phyloP scores from a whole-genome alignment of 1,139 yeast genomes.

The Diutina sp. region DNA sequence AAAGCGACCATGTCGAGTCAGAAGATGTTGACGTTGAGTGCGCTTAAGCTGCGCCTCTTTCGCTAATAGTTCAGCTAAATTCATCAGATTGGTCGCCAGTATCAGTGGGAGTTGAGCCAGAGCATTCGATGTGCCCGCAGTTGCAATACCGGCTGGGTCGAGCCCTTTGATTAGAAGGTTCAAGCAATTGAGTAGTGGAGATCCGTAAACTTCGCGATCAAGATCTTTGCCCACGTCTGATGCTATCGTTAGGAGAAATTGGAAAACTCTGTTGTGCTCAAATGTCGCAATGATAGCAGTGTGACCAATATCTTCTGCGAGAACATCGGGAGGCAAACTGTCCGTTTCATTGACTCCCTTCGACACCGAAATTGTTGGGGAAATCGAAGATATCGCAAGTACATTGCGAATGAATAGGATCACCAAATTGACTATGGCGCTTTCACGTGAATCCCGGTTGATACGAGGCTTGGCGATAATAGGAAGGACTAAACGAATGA shows the following conservation, averaged over 20 bases:
- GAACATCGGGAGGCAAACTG: slow-evolving; percentile 42
- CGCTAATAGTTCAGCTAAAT: slow-evolving; percentile 40
- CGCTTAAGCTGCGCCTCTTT: slow-evolving; percentile 45
- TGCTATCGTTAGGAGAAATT: slow-evolving; percentile 55
- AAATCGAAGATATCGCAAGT: slow-evolving; percentile 62
- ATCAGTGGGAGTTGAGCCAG: neutral
- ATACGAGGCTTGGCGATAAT: slow-evolving; percentile 39
- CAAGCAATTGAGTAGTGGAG: slow-evolving; percentile 57
- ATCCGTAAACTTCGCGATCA: slow-evolving; percentile 46
- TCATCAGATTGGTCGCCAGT: slow-evolving; percentile 9
- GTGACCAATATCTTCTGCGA: slow-evolving; percentile 56
- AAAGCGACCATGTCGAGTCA: slow-evolving; percentile 80
- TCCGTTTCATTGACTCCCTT: slow-evolving; percentile 2
- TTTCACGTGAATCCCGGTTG: slow-evolving; percentile 61
- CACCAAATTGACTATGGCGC: slow-evolving; percentile 59
- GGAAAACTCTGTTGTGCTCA: slow-evolving; percentile 57
- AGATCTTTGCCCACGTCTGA: slow-evolving; percentile 55
- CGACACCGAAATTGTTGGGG: slow-evolving; percentile 20
- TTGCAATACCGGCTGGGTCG: slow-evolving; percentile 17
- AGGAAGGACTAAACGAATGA: slow-evolving; percentile 58
- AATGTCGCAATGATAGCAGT: slow-evolving; percentile 45
- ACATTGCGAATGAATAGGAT: slow-evolving; percentile 67
- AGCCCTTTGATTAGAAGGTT: slow-evolving; percentile 51
- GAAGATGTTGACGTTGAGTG: slow-evolving; percentile 35
- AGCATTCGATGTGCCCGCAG: slow-evolving; percentile 4